Evolutionary conservation across 306 rosid genomes (phyloP).

Genomic region (Sophora flavescens): DNA sequence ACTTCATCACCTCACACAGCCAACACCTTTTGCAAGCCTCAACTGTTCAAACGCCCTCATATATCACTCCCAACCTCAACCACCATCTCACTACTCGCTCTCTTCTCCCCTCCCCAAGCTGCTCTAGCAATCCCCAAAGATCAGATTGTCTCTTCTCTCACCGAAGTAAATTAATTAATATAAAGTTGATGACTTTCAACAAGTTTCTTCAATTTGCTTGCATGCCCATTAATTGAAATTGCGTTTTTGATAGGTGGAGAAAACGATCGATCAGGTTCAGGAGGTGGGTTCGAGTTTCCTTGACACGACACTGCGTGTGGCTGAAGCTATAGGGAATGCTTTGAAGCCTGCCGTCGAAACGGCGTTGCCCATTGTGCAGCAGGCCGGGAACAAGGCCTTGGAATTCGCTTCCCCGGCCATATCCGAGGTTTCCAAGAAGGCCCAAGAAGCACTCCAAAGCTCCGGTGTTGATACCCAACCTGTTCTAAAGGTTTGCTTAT

Average conservation of each 20-base stretch:
- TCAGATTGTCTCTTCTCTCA: constrained; percentile 81
- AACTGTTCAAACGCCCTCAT: constrained; percentile 54
- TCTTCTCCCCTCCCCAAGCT: constrained; percentile 66
- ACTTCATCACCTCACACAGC: constrained; percentile 45
- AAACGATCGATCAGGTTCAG: constrained; percentile 81
- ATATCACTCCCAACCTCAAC: constrained; percentile 72
- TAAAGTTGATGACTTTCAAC: not conserved
- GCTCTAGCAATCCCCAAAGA: constrained; percentile 88
- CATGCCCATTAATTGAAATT: constrained; percentile 33
- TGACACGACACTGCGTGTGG: constrained; percentile 55
- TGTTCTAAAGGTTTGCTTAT: constrained; percentile 68
- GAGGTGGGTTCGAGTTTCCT: constrained; percentile 70
- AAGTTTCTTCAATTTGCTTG: constrained; percentile 12
- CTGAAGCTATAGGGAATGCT: constrained; percentile 60
- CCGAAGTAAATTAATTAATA: constrained; percentile 55
- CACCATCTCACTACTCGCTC: constrained; percentile 74
- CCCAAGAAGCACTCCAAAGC: constrained; percentile 78
- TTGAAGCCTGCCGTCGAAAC: constrained; percentile 80
- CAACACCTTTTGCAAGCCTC: constrained; percentile 50
- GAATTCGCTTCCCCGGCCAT: constrained; percentile 80
- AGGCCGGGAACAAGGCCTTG: constrained; percentile 82
- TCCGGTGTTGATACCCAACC: constrained; percentile 79
- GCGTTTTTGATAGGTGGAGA: constrained; percentile 67
- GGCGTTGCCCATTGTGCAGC: constrained; percentile 74
- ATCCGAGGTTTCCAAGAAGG: constrained; percentile 82